Conservation (phyloP, 208 protist species). For the Wallacemonas sp. region DNA sequence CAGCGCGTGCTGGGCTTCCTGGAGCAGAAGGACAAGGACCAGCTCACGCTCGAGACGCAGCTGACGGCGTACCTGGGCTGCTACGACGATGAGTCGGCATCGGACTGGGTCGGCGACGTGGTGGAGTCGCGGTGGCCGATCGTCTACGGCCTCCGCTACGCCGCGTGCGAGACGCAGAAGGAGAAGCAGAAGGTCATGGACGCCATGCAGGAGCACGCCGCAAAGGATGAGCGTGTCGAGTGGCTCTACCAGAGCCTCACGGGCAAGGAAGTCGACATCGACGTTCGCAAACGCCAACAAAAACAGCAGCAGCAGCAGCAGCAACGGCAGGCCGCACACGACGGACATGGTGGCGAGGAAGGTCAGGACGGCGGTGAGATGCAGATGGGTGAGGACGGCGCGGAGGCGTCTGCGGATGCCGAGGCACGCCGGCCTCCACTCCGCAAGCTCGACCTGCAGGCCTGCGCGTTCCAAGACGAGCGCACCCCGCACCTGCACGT, state of each 20-base stretch:
- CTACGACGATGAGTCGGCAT: conserved; percentile 81
- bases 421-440: conserved; percentile 46
- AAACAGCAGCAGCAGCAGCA: conserved; percentile 5
- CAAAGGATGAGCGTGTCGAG: conserved; percentile 56
- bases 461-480: conserved; percentile 81
- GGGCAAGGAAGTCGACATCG: conserved; percentile 63
- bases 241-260: conserved; percentile 83
- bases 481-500: conserved; percentile 72
- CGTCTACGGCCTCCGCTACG: conserved; percentile 83
- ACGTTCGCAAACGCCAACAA: conserved; percentile 23
- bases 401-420: background rate
- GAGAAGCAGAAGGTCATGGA: conserved; percentile 78
- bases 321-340: background rate
- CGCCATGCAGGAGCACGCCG: conserved; percentile 67
- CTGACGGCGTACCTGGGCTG: conserved; percentile 82
- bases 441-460: conserved; percentile 69
- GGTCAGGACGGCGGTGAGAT: too few species aligned
- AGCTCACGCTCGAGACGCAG: conserved; percentile 83
- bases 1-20: conserved; percentile 68
- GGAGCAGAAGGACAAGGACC: conserved; percentile 50
- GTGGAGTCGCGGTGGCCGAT: conserved; percentile 74
- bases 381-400: background rate
- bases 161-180: conserved; percentile 51
- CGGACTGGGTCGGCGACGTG: conserved; percentile 79
- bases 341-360: too few species aligned